Base-by-base conservation (phyloP, 306 rosid species). In the Corylus americana region DNA sequence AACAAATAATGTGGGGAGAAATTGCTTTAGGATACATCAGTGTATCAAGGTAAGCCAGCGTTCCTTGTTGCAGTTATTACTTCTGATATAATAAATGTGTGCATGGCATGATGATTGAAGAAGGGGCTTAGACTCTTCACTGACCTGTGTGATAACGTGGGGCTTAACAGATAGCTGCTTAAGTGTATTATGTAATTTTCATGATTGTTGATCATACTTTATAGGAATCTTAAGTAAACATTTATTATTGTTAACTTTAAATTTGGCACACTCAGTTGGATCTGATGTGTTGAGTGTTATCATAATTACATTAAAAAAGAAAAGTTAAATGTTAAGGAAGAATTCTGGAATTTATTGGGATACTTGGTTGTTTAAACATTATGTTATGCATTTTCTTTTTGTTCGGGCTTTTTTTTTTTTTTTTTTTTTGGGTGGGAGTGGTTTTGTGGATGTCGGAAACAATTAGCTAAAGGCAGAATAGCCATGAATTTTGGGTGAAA, bases 11-110 rank as follows among this genome's bases (percentile, higher is more conserved):
- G 98, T 94, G 71, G 98, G 98, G 77, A 87, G 97, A 83, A 94
- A 94, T 91, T 94, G 98, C 88, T 94, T 94, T 80, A 88, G 98
- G 45, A 92, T 94, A 82, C 98, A 94, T 85, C 98, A 94, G 73
- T 94, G 98, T 79, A 92, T 94, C 79, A 94, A 94, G 98, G 98
- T 94, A 84, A 82, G 74, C 45, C 11, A 39, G 29, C 47, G 39
- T 62, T 44, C 74, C 71, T 61, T 73, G 68, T 64, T 27, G 42
- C 67, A 55, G 74, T 50, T 47, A 75, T 70, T 25, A 2, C 70
- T 29, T 29, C 59, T 71, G 71, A 55, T 20, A 75, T 16, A 18
- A 64, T 31, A 14, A 64, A 37, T 31, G 25, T n/a, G 49, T 39
- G 16, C 50, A 31, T 67, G 72, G 72, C 48, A 35, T 64, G 22